Evolutionary conservation across 225 moss, liverwort and hornwort species (phyloP), one percentile per base, ranked within the genome.

Genomic region (Sphagnum contortum): DNA sequence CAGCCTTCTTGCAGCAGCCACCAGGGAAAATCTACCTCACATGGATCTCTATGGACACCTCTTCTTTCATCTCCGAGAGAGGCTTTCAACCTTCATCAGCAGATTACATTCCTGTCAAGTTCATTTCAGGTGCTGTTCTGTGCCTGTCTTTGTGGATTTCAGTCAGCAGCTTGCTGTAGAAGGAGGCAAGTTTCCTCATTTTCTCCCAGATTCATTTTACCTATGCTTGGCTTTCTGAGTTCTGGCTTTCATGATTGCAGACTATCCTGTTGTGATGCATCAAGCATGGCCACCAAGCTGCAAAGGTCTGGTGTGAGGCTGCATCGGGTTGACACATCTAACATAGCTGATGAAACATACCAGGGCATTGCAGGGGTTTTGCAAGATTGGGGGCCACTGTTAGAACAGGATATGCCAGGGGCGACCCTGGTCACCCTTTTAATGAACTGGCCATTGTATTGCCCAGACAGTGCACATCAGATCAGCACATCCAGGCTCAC

Each of bases 41-140:
- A 63, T 48, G 62, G 62, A 63, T 63, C 9, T 63, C 46, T 63
- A 45, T 63, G 62, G 62, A 11, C 62, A 63, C 62, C 49, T 63
- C 9, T 48, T 63, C 48, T 49, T 63, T 2, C 62, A 63, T 47
- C 62, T 63, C 10, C 62, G 48, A 7, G 48, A 49, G 62, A 63
- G n/a, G 48, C 62, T 63, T 12, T 63, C 62, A 49, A 63, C 48
- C 12, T 63, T 63, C 45, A 12, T 63, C 48, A 9, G 62, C 62
- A 63, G 49, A 47, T 49, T 48, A 48, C 45, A 48, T 48, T 8
- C 48, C 62, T 63, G 47, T 3, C 48, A 63, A 63, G 48, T 63
- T 12, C 62, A 63, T 63, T 49, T 63, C 48, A 48, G 62, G 62
- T 63, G 5, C 3, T 45, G 14, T 61, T 8, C 29, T 45, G 29